These are phyloP conservation scores for Phytophthora litchii DNA, from an alignment of 352 stramenopile genomes.

Conservation along the genomic window DNA sequence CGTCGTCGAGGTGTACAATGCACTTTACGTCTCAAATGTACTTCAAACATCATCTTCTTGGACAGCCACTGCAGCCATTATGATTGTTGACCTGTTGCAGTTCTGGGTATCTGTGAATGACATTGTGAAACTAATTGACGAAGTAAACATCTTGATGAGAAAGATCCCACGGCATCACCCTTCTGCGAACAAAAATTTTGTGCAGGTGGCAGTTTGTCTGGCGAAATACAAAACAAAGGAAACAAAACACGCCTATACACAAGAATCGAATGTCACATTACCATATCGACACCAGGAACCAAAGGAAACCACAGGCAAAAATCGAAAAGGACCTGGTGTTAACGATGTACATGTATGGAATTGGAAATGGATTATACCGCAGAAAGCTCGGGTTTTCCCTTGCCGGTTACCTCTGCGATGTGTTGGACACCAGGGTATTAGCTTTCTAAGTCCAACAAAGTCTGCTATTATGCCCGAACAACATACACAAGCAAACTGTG, in stretches of 20 bases:
- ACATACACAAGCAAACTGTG: neutral
- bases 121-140: conserved; percentile 14
- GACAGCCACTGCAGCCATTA: conserved; percentile 30
- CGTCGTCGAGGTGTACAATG: conserved; percentile 55
- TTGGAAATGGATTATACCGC: neutral
- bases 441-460: too few species aligned
- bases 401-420: neutral
- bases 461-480: neutral
- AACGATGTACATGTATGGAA: neutral
- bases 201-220: conserved; percentile 21
- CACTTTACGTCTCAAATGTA: conserved; percentile 47
- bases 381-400: conserved; percentile 12
- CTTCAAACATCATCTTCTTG: conserved; percentile 41
- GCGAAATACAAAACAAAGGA: neutral
- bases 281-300: neutral
- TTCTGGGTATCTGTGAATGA: conserved; percentile 37
- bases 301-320: neutral
- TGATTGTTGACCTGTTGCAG: conserved; percentile 39
- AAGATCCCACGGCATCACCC: conserved; percentile 21
- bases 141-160: conserved; percentile 16
- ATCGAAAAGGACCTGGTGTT: too few species aligned
- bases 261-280: too few species aligned
- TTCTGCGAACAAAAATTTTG: conserved; percentile 12
- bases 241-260: too few species aligned
- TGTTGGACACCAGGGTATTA: too few species aligned